Conservation (phyloP, 371 early-diverging fungal species). For the Mortierella sp. region DNA sequence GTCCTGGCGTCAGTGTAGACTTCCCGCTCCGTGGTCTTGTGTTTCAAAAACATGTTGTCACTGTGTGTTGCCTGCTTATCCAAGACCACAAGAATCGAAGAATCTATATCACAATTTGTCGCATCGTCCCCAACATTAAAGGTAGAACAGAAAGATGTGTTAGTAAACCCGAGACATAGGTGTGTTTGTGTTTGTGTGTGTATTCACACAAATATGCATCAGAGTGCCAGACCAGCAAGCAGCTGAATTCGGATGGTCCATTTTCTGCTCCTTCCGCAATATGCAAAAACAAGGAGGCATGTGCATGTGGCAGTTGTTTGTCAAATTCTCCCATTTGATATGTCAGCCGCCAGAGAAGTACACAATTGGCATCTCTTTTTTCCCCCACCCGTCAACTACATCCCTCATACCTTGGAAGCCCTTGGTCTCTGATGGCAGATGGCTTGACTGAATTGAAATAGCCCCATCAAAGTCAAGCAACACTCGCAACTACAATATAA, state of each 20-base stretch:
- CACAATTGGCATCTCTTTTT: not conserved
- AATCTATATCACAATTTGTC: conserved; percentile 2
- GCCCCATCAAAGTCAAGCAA: conserved; percentile 59
- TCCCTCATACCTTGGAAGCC: conserved; percentile 25
- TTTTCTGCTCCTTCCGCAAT: not conserved
- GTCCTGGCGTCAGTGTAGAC: conserved; percentile 67
- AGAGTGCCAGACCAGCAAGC: not conserved
- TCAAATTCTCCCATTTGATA: too few relatives aligned
- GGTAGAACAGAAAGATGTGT: not conserved
- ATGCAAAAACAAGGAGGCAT: not conserved
- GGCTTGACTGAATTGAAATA: conserved; percentile 62
- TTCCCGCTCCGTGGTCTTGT: conserved; percentile 73
- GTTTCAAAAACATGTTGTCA: conserved; percentile 63
- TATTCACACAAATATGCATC: conserved; percentile 1
- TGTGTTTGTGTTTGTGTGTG: not conserved
- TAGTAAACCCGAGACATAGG: conserved; percentile 8
- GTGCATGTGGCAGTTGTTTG: not conserved
- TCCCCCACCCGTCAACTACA: too few relatives aligned
- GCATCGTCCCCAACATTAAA: too few relatives aligned
- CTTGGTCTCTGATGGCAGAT: conserved; percentile 42
- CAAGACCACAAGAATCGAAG: conserved; percentile 51
- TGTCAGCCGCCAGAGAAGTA: not conserved
- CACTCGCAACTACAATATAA: conserved; percentile 61
- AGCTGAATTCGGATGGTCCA: not conserved
- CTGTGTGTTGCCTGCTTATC: conserved; percentile 59